phyloP scores from a whole-genome alignment of 352 stramenopile species.

The Phytopythium mirpurense region DNA sequence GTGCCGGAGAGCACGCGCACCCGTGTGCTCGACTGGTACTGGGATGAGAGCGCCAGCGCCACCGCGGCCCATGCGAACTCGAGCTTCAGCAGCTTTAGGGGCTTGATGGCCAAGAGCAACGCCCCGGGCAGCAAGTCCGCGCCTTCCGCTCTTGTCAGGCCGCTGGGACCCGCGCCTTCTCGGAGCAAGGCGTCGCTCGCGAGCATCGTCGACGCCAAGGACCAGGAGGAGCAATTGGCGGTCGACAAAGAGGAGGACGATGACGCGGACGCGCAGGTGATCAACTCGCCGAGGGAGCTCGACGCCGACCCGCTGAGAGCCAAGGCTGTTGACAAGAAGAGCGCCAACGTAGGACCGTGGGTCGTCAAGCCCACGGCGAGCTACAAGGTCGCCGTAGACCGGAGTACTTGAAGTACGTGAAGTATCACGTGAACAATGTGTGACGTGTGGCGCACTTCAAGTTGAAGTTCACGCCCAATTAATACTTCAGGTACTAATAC shows the following conservation, averaged over 20 bases:
- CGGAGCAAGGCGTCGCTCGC: slow-evolving; percentile 2
- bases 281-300: slow-evolving; percentile 35
- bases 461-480: too few relatives aligned
- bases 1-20: slow-evolving; percentile 32
- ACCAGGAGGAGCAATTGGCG: slow-evolving; percentile 8
- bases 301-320: slow-evolving; percentile 9
- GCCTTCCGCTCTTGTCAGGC: background rate
- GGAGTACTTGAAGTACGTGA: background rate
- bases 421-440: background rate
- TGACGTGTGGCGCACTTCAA: too few relatives aligned
- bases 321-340: slow-evolving; percentile 3
- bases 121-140: background rate
- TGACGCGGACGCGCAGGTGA: slow-evolving; percentile 31
- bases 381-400: slow-evolving; percentile 14
- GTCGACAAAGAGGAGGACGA: slow-evolving; percentile 9
- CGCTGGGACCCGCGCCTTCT: background rate
- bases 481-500: too few relatives aligned
- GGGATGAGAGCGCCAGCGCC: slow-evolving; percentile 24
- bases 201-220: slow-evolving; percentile 1
- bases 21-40: slow-evolving; percentile 55
- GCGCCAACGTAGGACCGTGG: slow-evolving; percentile 10
- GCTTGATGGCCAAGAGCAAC: background rate
- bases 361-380: slow-evolving; percentile 9
- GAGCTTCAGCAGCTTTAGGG: background rate
- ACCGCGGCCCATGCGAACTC: slow-evolving; percentile 3